A percentile compares a stretch with the other conserved stretches of the same genome.
These are phyloP conservation scores for Mucor racemosus DNA, from an alignment of 371 early-diverging fungal genomes.

Conservation along the genomic window DNA sequence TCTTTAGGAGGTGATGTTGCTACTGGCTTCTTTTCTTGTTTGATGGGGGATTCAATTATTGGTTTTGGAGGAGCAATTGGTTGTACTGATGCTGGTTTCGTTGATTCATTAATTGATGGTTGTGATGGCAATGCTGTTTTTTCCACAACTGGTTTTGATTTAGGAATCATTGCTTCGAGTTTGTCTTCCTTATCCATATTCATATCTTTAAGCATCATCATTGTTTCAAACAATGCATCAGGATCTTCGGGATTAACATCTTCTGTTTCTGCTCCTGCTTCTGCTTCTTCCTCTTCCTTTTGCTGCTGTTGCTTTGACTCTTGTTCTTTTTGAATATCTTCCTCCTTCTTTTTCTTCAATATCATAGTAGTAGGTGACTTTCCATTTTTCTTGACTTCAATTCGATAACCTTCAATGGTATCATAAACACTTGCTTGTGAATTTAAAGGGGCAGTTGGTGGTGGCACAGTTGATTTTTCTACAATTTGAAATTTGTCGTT, in stretches of 20 bases:
- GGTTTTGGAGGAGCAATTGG: neutral
- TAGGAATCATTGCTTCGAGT: neutral
- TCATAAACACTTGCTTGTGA: constrained; percentile 32
- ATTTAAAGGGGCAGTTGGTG: neutral
- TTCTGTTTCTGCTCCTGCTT: constrained; percentile 9
- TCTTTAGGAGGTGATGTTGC: neutral
- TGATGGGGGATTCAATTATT: neutral
- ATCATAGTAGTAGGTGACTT: constrained; percentile 40
- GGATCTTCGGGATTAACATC: constrained; percentile 28
- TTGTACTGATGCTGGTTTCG: neutral
- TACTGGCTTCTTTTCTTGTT: neutral
- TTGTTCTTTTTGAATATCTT: constrained; percentile 6
- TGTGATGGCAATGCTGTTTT: neutral
- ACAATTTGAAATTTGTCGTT: constrained; percentile 31
- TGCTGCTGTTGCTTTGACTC: constrained; percentile 4
- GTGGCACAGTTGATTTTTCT: constrained; percentile 26
- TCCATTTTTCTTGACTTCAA: constrained; percentile 31
- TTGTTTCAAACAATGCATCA: constrained; percentile 53
- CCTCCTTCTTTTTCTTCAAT: constrained; percentile 26
- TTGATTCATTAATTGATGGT: too few relatives aligned
- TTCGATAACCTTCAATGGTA: constrained; percentile 51
- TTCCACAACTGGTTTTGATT: neutral
- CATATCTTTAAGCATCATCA: constrained; percentile 55
- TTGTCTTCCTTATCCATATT: constrained; percentile 35
- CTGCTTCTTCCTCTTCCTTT: constrained; percentile 5